These are phyloP conservation scores for Trametes cinnabarina DNA, from an alignment of 768 basidiomycete species.

Conservation along the genomic window DNA sequence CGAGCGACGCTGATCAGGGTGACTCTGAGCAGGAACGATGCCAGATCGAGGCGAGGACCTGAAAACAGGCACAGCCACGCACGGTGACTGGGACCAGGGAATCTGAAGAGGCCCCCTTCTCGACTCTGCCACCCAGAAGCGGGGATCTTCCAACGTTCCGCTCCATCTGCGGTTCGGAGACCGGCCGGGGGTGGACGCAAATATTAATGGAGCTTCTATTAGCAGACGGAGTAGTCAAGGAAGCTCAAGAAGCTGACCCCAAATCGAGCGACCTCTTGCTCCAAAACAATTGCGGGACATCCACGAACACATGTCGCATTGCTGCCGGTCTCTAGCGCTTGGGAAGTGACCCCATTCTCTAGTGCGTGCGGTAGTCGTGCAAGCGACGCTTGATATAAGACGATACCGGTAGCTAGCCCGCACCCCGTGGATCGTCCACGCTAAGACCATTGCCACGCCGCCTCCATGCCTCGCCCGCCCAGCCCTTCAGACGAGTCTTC, in stretches of 20 bases:
- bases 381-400: conserved; percentile 9
- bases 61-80: neutral
- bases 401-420: neutral
- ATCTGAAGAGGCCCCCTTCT: neutral
- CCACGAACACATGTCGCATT: conserved; percentile 1
- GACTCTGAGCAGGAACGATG: neutral
- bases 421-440: conserved; percentile 2
- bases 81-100: neutral
- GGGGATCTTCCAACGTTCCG: neutral
- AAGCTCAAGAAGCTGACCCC: conserved; percentile 1
- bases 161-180: neutral
- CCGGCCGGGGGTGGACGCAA: neutral
- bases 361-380: neutral
- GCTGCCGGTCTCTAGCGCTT: neutral
- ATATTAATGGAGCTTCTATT: neutral
- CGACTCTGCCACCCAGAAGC: neutral
- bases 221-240: neutral
- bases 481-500: conserved; percentile 15
- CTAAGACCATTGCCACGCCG: neutral
- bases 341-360: conserved; percentile 17
- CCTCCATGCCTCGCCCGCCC: conserved; percentile 10
- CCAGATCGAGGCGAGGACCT: neutral
- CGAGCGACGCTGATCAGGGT: too few relatives aligned
- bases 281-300: conserved; percentile 9
- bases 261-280: conserved; percentile 6